Conservation (phyloP, 2,329 filamentous ascomycete species). For the Arthroderma uncinatum region DNA sequence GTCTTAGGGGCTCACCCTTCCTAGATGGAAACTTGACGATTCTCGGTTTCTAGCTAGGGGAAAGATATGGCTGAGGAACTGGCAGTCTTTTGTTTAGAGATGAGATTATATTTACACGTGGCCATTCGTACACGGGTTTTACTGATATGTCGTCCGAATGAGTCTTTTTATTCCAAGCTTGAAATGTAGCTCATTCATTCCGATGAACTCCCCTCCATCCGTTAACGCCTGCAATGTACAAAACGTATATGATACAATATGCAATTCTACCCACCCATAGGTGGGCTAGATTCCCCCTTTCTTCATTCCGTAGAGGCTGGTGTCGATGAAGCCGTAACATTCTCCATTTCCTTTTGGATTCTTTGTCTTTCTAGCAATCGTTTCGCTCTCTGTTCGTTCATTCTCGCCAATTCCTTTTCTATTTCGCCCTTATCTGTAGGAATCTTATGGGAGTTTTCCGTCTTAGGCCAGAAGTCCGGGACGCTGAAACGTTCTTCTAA, state of each 20-base stretch:
- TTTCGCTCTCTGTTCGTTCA: slow-evolving; percentile 44
- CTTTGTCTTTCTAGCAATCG: slow-evolving; percentile 25
- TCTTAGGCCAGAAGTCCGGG: slow-evolving; percentile 84
- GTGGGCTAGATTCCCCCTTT: neutral
- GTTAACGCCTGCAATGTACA: neutral
- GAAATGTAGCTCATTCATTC: neutral
- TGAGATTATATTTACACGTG: neutral
- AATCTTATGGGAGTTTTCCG: slow-evolving; percentile 43
- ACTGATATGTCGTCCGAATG: neutral
- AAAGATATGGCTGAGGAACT: too few species aligned
- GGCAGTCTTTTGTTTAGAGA: neutral
- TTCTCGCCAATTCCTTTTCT: slow-evolving; percentile 62
- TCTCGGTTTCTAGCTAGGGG: too few species aligned
- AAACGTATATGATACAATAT: neutral
- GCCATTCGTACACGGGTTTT: neutral
- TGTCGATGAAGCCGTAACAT: neutral
- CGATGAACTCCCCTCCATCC: neutral
- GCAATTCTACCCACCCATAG: neutral
- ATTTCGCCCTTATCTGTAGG: slow-evolving; percentile 50
- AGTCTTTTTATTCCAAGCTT: neutral
- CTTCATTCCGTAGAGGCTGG: neutral
- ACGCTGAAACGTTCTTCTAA: slow-evolving; percentile 85
- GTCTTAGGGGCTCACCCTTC: too few species aligned
- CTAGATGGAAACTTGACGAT: too few species aligned
- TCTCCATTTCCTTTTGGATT: slow-evolving; percentile 10